phyloP scores from a whole-genome alignment of 2,329 filamentous ascomycete species.

The Phaeosphaeria sp. region DNA sequence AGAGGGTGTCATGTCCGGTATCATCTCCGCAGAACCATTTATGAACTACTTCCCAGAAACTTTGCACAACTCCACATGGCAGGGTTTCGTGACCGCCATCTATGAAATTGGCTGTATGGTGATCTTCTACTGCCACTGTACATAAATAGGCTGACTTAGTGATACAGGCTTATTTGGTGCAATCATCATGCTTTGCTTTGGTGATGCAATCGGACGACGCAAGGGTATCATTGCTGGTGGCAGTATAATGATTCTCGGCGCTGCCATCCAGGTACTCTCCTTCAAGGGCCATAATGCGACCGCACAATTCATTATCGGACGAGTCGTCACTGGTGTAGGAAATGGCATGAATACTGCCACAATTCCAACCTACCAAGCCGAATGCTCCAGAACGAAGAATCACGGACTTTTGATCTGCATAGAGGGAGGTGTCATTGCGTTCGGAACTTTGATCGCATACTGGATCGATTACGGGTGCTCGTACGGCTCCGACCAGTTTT shows the following conservation, averaged over 20 bases:
- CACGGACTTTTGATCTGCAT: conserved; percentile 68
- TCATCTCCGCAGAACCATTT: conserved; percentile 45
- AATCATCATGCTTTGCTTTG: conserved; percentile 46
- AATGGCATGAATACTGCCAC: conserved; percentile 65
- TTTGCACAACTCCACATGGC: conserved; percentile 53
- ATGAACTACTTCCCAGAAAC: conserved; percentile 50
- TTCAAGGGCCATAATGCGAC: conserved; percentile 44
- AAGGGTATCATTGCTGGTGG: conserved; percentile 53
- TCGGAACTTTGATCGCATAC: conserved; percentile 60
- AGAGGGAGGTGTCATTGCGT: conserved; percentile 60
- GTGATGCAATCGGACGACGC: conserved; percentile 53
- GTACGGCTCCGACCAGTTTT: conserved; percentile 37
- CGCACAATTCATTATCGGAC: conserved; percentile 61
- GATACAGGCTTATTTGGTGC: conserved; percentile 45
- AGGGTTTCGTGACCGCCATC: conserved; percentile 60
- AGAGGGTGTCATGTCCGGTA: conserved; percentile 49
- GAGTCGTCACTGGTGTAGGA: conserved; percentile 60
- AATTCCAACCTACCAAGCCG: conserved; percentile 62
- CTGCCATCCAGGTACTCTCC: conserved; percentile 49
- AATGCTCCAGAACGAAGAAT: conserved; percentile 62
- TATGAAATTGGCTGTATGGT: conserved; percentile 58
- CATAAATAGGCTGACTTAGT: background rate
- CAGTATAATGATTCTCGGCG: conserved; percentile 52
- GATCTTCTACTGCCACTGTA: background rate
- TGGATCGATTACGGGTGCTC: conserved; percentile 52